phyloP scores from a whole-genome alignment of 1,284 basidiomycete species.

The Fomitopsis palustris region DNA sequence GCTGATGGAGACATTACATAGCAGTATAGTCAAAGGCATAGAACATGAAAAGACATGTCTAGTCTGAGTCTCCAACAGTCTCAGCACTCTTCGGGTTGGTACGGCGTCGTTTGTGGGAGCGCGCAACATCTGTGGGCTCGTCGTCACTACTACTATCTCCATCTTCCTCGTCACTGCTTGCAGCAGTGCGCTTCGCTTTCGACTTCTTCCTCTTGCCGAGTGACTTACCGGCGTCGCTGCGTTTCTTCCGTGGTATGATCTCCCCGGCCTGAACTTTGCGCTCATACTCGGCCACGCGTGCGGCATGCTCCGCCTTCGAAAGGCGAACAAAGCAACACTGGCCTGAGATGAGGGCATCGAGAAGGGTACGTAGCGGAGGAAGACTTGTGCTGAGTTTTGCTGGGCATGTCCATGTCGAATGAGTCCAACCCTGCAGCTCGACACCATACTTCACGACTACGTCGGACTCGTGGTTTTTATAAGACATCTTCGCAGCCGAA shows the following conservation, averaged over 20 bases:
- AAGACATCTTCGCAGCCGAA: slow-evolving; percentile 3
- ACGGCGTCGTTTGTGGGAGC: no score
- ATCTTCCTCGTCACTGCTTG: no score
- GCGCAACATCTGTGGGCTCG: no score
- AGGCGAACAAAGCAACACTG: not conserved
- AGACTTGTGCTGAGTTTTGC: not conserved
- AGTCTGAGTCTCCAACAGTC: not conserved
- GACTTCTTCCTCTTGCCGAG: no score
- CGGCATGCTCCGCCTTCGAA: not conserved
- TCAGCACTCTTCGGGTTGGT: no score
- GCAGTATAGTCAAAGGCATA: no score
- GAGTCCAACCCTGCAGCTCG: slow-evolving; percentile 4
- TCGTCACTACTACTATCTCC: no score
- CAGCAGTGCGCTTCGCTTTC: no score
- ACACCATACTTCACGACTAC: slow-evolving; percentile 4
- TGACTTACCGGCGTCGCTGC: slow-evolving; percentile 6
- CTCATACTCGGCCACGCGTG: not conserved
- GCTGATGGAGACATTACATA: no score
- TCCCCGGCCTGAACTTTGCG: not conserved
- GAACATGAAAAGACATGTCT: no score
- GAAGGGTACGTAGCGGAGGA: not conserved
- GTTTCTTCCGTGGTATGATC: not conserved
- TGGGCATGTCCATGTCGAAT: not conserved
- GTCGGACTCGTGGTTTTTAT: slow-evolving; percentile 1
- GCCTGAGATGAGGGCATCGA: not conserved